phyloP scores from a whole-genome alignment of 306 rosid species.

The Elaeagnus macrophylla region DNA sequence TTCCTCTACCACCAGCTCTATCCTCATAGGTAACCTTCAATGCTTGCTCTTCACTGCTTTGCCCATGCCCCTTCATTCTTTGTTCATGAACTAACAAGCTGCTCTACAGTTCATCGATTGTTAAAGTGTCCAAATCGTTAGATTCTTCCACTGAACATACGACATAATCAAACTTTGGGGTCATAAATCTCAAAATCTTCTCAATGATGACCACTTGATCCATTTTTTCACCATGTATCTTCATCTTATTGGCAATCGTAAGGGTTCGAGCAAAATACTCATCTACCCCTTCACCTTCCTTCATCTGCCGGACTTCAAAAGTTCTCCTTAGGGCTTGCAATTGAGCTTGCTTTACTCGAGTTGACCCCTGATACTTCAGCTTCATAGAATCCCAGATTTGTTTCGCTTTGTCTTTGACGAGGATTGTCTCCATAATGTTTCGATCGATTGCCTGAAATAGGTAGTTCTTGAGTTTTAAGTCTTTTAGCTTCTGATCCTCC shows the following conservation, averaged over 20 bases:
- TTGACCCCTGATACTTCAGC: too few species aligned
- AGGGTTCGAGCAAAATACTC: too few species aligned
- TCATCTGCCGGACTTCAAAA: too few species aligned
- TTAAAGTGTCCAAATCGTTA: neutral
- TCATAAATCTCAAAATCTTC: neutral
- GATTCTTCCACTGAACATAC: neutral
- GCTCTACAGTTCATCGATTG: neutral
- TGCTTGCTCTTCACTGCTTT: neutral
- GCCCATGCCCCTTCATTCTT: neutral
- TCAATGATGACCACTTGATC: neutral
- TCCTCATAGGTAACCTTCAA: neutral
- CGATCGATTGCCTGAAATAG: neutral
- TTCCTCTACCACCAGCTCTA: neutral
- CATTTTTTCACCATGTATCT: too few species aligned
- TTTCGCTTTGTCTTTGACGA: neutral
- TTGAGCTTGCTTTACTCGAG: too few species aligned
- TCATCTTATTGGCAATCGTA: too few species aligned
- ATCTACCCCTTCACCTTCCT: too few species aligned
- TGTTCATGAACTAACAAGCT: neutral
- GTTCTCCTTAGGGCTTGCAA: too few species aligned
- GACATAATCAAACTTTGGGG: neutral
- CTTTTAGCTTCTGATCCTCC: too few species aligned
- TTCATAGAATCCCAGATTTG: neutral
- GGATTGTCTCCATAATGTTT: neutral
- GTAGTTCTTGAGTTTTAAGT: neutral